These are phyloP conservation scores for Cryptomeria japonica DNA, from an alignment of 75 land plant species.

Conservation along the genomic window DNA sequence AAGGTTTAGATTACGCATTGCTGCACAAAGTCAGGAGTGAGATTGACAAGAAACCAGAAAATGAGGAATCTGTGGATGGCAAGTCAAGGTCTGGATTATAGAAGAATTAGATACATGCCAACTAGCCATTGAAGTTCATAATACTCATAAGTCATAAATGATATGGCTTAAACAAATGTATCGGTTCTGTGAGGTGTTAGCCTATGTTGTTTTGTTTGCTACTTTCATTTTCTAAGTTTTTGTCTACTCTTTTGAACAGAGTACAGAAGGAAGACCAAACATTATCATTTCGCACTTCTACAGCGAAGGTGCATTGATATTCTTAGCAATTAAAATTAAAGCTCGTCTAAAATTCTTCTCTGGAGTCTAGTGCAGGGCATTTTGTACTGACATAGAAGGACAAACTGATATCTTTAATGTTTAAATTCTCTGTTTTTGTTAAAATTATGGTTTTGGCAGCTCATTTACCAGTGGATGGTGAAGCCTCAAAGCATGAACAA, in stretches of 20 bases:
- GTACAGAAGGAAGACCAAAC: conserved; percentile 72
- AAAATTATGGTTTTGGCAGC: conserved; percentile 44
- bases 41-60: conserved; percentile 91
- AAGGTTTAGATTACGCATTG: conserved; percentile 97
- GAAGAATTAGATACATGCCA: neutral
- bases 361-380: neutral
- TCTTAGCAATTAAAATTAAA: neutral
- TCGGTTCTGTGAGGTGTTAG: neutral
- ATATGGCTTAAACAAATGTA: neutral
- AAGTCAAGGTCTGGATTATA: conserved; percentile 48
- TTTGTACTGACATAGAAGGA: neutral
- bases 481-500: conserved; percentile 86
- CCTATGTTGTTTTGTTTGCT: neutral
- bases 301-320: conserved; percentile 71
- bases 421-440: neutral
- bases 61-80: conserved; percentile 61
- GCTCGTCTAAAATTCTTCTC: neutral
- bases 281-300: conserved; percentile 80
- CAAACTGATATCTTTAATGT: neutral
- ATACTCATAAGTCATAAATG: neutral
- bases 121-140: neutral
- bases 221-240: neutral
- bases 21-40: conserved; percentile 96
- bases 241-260: conserved; percentile 35
- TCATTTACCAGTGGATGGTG: conserved; percentile 88